These are phyloP conservation scores for Pyrus pyrifolia DNA, from an alignment of 306 rosid species.

Conservation along the genomic window DNA sequence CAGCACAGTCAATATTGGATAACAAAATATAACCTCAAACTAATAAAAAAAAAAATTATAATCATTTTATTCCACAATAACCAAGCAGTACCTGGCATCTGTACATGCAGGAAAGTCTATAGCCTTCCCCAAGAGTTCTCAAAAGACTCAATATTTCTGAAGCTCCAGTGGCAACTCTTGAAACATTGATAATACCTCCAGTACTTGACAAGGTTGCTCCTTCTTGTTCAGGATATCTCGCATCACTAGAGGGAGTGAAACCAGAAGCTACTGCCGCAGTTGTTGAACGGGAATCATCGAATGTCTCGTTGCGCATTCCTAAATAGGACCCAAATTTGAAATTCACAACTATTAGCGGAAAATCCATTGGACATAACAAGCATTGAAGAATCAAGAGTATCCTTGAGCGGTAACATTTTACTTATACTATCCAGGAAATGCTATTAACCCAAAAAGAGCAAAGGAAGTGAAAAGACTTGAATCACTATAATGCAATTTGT, in stretches of 20 bases:
- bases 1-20: conserved; percentile 15
- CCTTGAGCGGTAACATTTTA: background rate
- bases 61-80: conserved; percentile 13
- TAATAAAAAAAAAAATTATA: conserved; percentile 9
- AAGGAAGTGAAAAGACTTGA: background rate
- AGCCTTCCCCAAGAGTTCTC: conserved; percentile 85
- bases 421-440: background rate
- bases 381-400: background rate
- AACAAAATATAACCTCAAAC: conserved; percentile 19
- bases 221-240: conserved; percentile 58
- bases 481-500: background rate
- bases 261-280: conserved; percentile 38
- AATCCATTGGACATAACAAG: background rate
- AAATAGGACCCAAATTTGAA: conserved; percentile 14
- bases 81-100: conserved; percentile 71
- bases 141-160: conserved; percentile 74
- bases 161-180: conserved; percentile 52
- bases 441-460: background rate
- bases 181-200: conserved; percentile 45
- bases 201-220: conserved; percentile 33
- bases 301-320: conserved; percentile 66
- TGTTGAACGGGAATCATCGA: conserved; percentile 68
- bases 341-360: background rate
- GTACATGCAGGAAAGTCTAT: conserved; percentile 79
- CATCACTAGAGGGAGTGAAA: conserved; percentile 47